These are phyloP conservation scores for Suillus lakei DNA, from an alignment of 768 basidiomycete genomes.

Conservation along the genomic window DNA sequence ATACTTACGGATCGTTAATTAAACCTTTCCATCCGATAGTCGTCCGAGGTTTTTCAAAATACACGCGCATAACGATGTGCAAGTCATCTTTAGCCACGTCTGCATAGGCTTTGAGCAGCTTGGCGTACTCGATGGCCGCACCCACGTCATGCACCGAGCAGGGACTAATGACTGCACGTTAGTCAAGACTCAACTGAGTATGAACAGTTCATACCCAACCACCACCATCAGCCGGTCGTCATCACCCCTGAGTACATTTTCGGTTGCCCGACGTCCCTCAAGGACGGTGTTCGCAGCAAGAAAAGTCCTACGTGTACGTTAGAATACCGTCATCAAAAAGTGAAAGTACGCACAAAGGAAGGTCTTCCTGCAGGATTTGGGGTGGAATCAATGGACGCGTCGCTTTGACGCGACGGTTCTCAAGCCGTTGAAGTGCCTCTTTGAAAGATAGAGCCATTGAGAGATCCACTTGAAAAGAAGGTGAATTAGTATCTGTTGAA, in stretches of 20 bases:
- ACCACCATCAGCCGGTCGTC: constrained; percentile 95
- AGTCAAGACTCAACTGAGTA: constrained; percentile 10
- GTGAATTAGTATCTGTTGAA: constrained; percentile 22
- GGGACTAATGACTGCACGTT: constrained; percentile 53
- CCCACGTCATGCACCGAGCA: constrained; percentile 94
- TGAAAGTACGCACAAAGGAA: constrained; percentile 66
- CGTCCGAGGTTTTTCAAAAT: constrained; percentile 96
- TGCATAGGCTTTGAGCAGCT: constrained; percentile 77
- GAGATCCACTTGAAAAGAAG: constrained; percentile 40
- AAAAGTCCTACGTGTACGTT: constrained; percentile 57
- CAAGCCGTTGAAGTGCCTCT: constrained; percentile 79
- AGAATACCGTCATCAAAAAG: constrained; percentile 8
- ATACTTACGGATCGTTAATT: constrained; percentile 83
- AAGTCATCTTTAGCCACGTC: constrained; percentile 83
- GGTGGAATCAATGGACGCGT: constrained; percentile 92
- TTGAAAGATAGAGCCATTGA: constrained; percentile 77
- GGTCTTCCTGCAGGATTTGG: constrained; percentile 92
- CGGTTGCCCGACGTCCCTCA: constrained; percentile 78
- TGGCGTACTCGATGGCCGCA: constrained; percentile 87
- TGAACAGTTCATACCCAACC: constrained; percentile 63
- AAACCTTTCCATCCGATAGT: constrained; percentile 99
- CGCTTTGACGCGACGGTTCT: constrained; percentile 85
- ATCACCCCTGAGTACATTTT: constrained; percentile 79
- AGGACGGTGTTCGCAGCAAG: constrained; percentile 87
- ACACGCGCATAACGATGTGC: constrained; percentile 96